phyloP scores from a whole-genome alignment of 768 basidiomycete genomes.

The Suillus sp. region DNA sequence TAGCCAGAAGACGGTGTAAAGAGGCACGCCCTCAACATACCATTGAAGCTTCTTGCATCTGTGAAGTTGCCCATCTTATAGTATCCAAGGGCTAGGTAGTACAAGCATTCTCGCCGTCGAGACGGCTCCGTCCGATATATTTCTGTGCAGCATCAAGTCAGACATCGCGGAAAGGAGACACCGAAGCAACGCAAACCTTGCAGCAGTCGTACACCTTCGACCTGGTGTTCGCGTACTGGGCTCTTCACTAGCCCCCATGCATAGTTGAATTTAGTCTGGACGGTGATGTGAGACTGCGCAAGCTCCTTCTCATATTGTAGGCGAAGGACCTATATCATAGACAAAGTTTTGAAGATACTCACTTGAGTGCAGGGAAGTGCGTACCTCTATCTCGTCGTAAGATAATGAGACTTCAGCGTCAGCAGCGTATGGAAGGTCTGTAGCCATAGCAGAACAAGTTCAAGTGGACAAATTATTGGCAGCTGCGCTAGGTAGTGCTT shows the following conservation, averaged over 20 bases:
- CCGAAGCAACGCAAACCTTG: slow-evolving; percentile 60
- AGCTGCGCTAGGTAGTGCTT: not conserved
- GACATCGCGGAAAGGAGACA: not conserved
- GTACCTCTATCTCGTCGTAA: slow-evolving; percentile 88
- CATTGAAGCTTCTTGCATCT: slow-evolving; percentile 90
- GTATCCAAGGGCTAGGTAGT: slow-evolving; percentile 94
- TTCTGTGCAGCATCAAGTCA: slow-evolving; percentile 49
- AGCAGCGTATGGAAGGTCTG: slow-evolving; percentile 93
- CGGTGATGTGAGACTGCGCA: slow-evolving; percentile 79
- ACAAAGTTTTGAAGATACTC: slow-evolving; percentile 1
- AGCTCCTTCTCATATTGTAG: slow-evolving; percentile 89
- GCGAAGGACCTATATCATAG: slow-evolving; percentile 74
- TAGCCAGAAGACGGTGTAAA: not conserved
- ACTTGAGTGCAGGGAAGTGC: not conserved
- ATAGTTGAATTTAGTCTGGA: slow-evolving; percentile 97
- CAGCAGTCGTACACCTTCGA: slow-evolving; percentile 86
- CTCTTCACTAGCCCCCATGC: slow-evolving; percentile 97
- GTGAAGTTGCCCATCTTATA: slow-evolving; percentile 97
- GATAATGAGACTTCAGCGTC: slow-evolving; percentile 89
- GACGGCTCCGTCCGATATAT: slow-evolving; percentile 88
- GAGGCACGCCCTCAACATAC: slow-evolving; percentile 46
- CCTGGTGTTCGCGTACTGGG: slow-evolving; percentile 80
- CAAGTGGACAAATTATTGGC: slow-evolving; percentile 5
- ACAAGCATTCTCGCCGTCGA: slow-evolving; percentile 91
- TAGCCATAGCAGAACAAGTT: slow-evolving; percentile 49